A percentile compares a stretch with the other conserved stretches of the same genome.
Conservation (phyloP, 768 basidiomycete species). For the Suillus variegatus region DNA sequence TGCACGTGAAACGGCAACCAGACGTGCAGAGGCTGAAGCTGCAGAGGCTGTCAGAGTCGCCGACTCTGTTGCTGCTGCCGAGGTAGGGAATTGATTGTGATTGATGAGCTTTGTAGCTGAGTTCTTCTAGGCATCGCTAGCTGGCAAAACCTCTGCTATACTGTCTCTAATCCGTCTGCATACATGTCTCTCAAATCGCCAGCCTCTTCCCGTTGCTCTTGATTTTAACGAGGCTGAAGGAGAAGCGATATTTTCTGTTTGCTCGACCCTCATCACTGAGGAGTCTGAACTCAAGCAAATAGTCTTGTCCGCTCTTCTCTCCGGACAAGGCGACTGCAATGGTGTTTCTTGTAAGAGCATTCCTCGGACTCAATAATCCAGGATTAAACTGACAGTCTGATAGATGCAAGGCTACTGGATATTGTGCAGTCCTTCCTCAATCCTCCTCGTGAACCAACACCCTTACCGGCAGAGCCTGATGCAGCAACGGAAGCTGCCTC, state of each 20-base stretch:
- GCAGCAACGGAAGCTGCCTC: conserved; percentile 27
- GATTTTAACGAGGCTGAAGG: conserved; percentile 54
- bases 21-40: conserved; percentile 58
- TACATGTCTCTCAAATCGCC: conserved; percentile 45
- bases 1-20: conserved; percentile 53
- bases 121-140: conserved; percentile 42
- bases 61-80: conserved; percentile 55
- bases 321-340: conserved; percentile 58
- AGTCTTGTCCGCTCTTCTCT: conserved; percentile 56
- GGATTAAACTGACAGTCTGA: conserved; percentile 12
- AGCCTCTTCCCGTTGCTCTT: conserved; percentile 42
- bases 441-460: conserved; percentile 38
- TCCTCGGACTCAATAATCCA: neutral
- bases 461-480: conserved; percentile 35
- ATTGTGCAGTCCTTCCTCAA: conserved; percentile 55
- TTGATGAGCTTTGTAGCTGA: neutral
- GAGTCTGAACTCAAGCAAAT: conserved; percentile 51
- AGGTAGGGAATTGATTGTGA: conserved; percentile 43
- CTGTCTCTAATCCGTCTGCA: conserved; percentile 63
- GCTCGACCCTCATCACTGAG: conserved; percentile 56
- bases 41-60: conserved; percentile 55
- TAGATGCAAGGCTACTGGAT: conserved; percentile 64
- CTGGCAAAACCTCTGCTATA: conserved; percentile 48
- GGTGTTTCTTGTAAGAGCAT: conserved; percentile 61
- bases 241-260: conserved; percentile 52